Conservation (phyloP, 345 rosid genomes). For the Erodium maritimum region DNA sequence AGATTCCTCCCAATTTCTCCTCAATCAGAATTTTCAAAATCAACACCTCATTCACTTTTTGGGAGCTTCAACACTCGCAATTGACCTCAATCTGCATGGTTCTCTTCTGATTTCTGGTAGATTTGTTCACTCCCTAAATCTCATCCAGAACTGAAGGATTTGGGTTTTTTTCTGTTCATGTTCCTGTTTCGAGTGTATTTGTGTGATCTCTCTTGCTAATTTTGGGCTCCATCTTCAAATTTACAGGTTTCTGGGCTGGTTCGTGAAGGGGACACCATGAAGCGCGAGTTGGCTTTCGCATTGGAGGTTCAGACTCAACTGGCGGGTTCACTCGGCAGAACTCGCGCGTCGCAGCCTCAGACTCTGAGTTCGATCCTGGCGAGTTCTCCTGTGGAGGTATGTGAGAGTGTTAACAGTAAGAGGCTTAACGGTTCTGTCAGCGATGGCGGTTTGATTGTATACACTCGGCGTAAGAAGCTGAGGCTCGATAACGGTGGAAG, state of each 20-base stretch:
- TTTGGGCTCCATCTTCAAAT: background rate
- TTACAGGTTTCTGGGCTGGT: conserved; percentile 5
- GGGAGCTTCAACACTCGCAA: background rate
- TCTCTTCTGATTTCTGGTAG: background rate
- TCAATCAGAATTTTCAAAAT: conserved; percentile 6
- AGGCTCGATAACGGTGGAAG: conserved; percentile 6
- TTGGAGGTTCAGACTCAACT: conserved; percentile 17
- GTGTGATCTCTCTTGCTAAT: background rate
- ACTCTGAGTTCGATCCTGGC: conserved; percentile 16
- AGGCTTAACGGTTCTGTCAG: conserved; percentile 36
- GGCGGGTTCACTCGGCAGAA: conserved; percentile 20
- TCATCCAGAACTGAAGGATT: background rate
- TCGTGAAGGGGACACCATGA: conserved; percentile 37
- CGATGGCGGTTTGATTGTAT: conserved; percentile 67
- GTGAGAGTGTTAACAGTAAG: conserved; percentile 35
- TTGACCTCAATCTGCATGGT: background rate
- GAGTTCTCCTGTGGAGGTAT: conserved; percentile 19
- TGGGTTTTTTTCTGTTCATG: background rate
- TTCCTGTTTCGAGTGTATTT: background rate
- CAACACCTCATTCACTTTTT: background rate
- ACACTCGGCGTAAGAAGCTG: conserved; percentile 46
- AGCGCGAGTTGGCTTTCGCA: conserved; percentile 36
- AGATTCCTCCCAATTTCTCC: conserved; percentile 6
- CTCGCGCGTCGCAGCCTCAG: conserved; percentile 21
- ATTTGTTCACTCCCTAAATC: background rate